phyloP scores from a whole-genome alignment of 2,329 filamentous ascomycete species.

The Diaporthe batatas region DNA sequence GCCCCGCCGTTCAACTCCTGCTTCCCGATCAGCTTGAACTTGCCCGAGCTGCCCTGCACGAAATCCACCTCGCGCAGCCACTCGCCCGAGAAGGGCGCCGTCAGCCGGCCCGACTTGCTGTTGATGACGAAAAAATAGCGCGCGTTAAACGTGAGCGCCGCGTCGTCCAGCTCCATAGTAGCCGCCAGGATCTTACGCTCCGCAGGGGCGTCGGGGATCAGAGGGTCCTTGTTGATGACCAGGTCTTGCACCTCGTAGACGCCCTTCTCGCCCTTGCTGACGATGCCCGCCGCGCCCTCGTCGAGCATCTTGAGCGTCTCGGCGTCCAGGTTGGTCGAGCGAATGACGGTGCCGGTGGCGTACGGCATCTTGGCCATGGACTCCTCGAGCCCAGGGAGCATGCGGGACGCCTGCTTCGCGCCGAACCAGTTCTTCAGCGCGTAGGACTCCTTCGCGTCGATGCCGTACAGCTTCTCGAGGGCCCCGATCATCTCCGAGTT shows the following conservation, averaged over 20 bases:
- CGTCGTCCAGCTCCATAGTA: neutral
- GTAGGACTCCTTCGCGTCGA: neutral
- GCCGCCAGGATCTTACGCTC: neutral
- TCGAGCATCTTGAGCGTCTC: conserved; percentile 13
- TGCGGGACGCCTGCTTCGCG: neutral
- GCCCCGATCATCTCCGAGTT: conserved; percentile 1
- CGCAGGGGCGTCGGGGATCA: neutral
- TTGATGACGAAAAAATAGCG: conserved; percentile 9
- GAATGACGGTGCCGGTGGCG: neutral
- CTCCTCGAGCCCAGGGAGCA: neutral
- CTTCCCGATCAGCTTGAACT: conserved; percentile 3
- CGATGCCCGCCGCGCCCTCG: neutral
- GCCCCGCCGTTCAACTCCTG: conserved; percentile 8
- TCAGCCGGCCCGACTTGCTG: conserved; percentile 4
- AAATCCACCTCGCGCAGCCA: conserved; percentile 8
- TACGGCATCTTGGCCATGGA: conserved; percentile 6
- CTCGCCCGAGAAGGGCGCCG: neutral
- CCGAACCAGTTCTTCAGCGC: conserved; percentile 13
- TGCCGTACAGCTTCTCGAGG: neutral
- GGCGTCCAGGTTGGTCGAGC: neutral
- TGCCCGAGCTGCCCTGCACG: conserved; percentile 6
- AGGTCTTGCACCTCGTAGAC: conserved; percentile 1
- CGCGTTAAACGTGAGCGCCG: neutral
- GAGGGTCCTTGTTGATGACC: neutral
- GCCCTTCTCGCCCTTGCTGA: neutral